Evolutionary conservation across 2,329 filamentous ascomycete species (phyloP).

Genomic region (Incumbomyces delicatus): DNA sequence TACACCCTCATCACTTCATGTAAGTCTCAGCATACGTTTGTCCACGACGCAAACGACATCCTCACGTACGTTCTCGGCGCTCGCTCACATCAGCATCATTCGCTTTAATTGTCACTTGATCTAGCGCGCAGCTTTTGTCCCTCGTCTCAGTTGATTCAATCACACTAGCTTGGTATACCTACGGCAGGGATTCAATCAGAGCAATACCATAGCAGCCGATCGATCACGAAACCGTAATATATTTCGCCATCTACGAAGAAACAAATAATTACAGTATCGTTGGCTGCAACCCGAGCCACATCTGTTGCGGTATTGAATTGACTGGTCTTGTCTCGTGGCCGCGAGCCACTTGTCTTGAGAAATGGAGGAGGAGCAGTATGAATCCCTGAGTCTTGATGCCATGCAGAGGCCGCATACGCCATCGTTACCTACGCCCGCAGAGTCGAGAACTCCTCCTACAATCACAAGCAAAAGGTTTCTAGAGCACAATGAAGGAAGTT

Average conservation of each 20-base stretch:
- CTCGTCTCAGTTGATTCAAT: too few relatives aligned
- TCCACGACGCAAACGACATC: too few relatives aligned
- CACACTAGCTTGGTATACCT: neutral
- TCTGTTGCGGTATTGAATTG: neutral
- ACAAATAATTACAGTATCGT: too few relatives aligned
- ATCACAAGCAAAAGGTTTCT: conserved; percentile 38
- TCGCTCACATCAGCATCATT: too few relatives aligned
- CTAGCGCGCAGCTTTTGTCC: neutral
- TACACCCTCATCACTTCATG: conserved; percentile 2
- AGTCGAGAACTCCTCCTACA: conserved; percentile 52
- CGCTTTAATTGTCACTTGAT: neutral
- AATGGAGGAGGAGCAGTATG: conserved; percentile 13
- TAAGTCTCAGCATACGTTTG: too few relatives aligned
- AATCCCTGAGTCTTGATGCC: conserved; percentile 8
- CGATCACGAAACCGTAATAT: too few relatives aligned
- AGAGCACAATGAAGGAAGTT: conserved; percentile 4
- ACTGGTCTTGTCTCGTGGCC: neutral
- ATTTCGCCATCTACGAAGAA: too few relatives aligned
- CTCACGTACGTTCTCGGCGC: too few relatives aligned
- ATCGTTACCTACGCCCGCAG: conserved; percentile 44
- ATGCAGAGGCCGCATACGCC: conserved; percentile 30
- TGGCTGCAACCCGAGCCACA: too few relatives aligned
- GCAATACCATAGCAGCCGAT: conserved; percentile 1
- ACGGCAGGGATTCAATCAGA: neutral
- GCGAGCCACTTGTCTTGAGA: neutral